Conservation (phyloP, 106 monocot genomes). For the Dendrobium chrysotoxum region DNA sequence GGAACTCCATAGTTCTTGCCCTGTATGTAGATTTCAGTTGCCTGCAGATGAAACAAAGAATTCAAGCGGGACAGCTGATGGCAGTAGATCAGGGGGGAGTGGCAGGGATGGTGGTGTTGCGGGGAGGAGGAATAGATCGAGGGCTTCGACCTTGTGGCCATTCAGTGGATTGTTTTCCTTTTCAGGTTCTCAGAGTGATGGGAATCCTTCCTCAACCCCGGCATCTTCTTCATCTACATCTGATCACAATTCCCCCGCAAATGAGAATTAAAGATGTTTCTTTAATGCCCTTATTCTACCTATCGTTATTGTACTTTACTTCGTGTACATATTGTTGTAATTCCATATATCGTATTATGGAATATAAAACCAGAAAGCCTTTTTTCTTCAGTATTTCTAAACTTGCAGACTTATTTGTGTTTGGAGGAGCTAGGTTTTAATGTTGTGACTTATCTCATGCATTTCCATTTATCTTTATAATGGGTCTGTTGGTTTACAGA, state of each 20-base stretch:
- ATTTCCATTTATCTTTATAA: no score
- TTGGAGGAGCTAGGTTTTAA: no score
- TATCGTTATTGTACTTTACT: background rate
- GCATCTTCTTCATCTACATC: background rate
- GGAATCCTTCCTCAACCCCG: background rate
- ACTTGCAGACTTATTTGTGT: no score
- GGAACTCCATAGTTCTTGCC: constrained; percentile 50
- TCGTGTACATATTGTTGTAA: background rate
- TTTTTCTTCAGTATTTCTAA: no score
- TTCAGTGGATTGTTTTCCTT: constrained; percentile 25
- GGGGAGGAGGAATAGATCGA: constrained; percentile 2
- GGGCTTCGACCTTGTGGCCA: constrained; percentile 21
- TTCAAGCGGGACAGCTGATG: background rate
- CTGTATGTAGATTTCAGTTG: constrained; percentile 44
- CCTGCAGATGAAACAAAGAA: constrained; percentile 29
- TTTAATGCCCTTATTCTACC: background rate
- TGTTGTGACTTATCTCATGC: no score
- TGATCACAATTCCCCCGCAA: background rate
- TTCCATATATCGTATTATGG: background rate
- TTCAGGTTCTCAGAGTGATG: constrained; percentile 4
- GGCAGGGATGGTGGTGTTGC: background rate
- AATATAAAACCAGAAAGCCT: no score
- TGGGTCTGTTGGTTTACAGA: no score
- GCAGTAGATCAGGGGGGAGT: background rate
- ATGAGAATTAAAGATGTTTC: background rate